Percentiles rank a stretch among this genome's conserved stretches.
phyloP scores from a whole-genome alignment of 2,329 filamentous ascomycete species.

The Microdochium bolleyi region DNA sequence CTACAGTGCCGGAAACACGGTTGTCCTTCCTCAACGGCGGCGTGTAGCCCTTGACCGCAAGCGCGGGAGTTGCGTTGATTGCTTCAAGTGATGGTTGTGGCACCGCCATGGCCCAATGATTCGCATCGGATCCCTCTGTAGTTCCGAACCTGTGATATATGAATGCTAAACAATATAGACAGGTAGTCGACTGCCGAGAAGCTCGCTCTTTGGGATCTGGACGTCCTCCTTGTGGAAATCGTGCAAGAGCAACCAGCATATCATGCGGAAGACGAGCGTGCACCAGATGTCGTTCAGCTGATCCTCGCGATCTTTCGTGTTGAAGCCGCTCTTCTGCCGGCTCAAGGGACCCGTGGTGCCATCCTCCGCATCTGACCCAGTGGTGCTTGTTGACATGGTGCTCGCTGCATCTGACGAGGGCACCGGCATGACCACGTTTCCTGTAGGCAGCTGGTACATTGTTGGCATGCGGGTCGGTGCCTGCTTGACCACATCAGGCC shows the following conservation, averaged over 20 bases:
- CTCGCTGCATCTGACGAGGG: neutral
- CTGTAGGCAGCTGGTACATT: neutral
- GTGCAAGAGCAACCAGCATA: constrained; percentile 50
- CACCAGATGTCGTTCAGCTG: constrained; percentile 40
- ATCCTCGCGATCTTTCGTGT: constrained; percentile 5
- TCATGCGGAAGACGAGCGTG: constrained; percentile 46
- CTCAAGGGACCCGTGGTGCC: constrained; percentile 1
- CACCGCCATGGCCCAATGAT: too few relatives aligned
- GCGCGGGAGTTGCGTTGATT: too few relatives aligned
- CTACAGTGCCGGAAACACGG: neutral
- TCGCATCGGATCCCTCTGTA: too few relatives aligned
- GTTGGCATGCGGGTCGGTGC: constrained; percentile 8
- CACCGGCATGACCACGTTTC: neutral
- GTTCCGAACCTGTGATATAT: too few relatives aligned
- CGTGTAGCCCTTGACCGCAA: too few relatives aligned
- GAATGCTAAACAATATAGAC: constrained; percentile 40
- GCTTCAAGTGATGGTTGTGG: too few relatives aligned
- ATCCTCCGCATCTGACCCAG: neutral
- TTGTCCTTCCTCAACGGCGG: too few relatives aligned
- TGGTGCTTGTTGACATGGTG: constrained; percentile 1
- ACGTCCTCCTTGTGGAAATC: constrained; percentile 48
- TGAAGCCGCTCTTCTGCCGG: constrained; percentile 11
- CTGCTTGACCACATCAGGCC: constrained; percentile 27
- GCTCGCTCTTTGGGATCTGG: constrained; percentile 43
- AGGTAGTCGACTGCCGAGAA: constrained; percentile 45